Evolutionary conservation across 2,329 filamentous ascomycete genomes (phyloP), one percentile per base, ranked within the genome.

Genomic region (Zalaria sp.): DNA sequence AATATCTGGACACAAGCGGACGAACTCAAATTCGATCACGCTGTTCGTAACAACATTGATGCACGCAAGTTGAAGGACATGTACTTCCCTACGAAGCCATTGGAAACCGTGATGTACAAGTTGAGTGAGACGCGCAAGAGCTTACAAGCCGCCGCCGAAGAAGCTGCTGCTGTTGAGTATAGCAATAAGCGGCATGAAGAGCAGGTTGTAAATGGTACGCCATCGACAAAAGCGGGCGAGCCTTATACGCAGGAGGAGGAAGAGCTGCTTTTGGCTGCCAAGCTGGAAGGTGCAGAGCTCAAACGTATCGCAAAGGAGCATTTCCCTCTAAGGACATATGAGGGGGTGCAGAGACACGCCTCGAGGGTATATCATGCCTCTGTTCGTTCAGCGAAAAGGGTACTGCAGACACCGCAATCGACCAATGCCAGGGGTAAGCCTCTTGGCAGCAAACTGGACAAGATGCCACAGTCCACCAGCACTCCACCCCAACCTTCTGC

Each of bases 251-350:
- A 41, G 25, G 8, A 39, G 4, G 45, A 47, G 25, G 43, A 43
- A 6, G 45, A 45, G 6, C 29, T 45, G 3, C 35, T 47, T 9
- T 35, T 45, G 11, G 43, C 45, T 28, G 43, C 43, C 25, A 36
- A 43, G 4, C 3, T 47, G 5, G 43, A 38, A 18, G 25, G 35
- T 9, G 38, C 40, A 4, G 45, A 47, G 27, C 38, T 47, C 11
- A 44, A 40, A 26, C 38, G 43, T 27, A 32, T 42, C 8, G 43
- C 45, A 6, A 39, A 45, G 29, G 41, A 41, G 26, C 27, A 41
- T 28, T 47, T 47, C 18, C 45, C 45, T 7, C 40, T 34, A 5
- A 40, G 45, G 2, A 26, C 34, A 2, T 5, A 18, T 3, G 41
- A 41, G 2, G 34, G 43, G 9, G 41, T 47, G 6, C 40, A 32